A percentile compares a stretch with the other conserved stretches of the same genome.
Conservation (phyloP, 176 grass and related monocot genomes). For the Phoenix dactylifera region DNA sequence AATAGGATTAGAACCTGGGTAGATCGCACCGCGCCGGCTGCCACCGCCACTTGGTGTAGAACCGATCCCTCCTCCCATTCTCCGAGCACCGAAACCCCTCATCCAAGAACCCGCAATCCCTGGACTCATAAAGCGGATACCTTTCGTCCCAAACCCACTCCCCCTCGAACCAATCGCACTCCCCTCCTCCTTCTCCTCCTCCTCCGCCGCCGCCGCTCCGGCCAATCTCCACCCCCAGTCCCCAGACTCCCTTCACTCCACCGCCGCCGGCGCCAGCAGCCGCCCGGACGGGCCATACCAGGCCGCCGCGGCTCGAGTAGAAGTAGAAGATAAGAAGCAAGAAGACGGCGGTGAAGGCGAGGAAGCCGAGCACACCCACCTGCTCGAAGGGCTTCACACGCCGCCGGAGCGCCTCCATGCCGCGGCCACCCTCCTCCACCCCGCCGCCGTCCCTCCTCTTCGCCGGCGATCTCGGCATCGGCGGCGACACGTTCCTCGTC, state of each 20-base stretch:
- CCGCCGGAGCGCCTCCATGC: background rate
- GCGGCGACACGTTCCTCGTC: no score
- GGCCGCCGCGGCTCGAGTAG: background rate
- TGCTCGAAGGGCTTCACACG: conserved; percentile 16
- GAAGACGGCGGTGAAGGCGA: background rate
- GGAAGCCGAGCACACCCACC: background rate
- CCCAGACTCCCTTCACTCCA: no score
- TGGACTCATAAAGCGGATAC: conserved; percentile 27
- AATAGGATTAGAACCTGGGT: conserved; percentile 23
- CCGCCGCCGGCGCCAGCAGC: no score
- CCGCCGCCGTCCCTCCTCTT: no score
- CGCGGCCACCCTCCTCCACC: background rate
- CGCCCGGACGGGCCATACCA: background rate
- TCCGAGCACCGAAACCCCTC: conserved; percentile 48
- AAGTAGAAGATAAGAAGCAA: background rate
- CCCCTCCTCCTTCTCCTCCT: background rate
- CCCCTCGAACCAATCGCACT: conserved; percentile 20
- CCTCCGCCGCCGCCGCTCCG: no score
- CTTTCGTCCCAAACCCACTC: conserved; percentile 35
- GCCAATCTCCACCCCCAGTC: no score
- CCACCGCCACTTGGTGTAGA: conserved; percentile 49
- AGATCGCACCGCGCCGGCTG: conserved; percentile 35
- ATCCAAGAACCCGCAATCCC: conserved; percentile 40
- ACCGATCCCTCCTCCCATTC: conserved; percentile 48
- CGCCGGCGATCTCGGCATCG: no score